Conservation (phyloP, 164 flowering plant species). For the Litsea cubeba region DNA sequence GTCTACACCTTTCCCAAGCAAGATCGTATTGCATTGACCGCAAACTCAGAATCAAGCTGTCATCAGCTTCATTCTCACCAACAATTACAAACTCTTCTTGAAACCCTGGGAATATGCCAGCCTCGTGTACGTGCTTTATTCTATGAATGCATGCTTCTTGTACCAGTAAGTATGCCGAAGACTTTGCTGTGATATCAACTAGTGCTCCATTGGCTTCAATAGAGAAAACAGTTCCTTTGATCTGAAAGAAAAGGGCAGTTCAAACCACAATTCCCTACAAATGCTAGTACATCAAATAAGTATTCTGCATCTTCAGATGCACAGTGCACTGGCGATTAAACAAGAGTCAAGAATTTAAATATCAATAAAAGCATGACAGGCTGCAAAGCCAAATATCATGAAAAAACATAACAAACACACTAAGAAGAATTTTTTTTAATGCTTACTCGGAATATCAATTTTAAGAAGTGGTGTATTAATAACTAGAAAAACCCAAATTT, state of each 20-base stretch:
- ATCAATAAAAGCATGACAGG: not conserved
- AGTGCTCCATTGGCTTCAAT: constrained; percentile 69
- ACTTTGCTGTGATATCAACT: constrained; percentile 82
- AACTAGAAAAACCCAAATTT: not conserved
- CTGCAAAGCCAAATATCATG: not conserved
- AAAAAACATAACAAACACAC: too few relatives aligned
- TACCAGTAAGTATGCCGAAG: constrained; percentile 77
- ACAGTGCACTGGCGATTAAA: not conserved
- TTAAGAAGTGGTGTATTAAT: too few relatives aligned
- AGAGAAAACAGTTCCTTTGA: constrained; percentile 71
- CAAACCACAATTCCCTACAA: not conserved
- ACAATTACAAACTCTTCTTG: constrained; percentile 77
- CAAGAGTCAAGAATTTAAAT: not conserved
- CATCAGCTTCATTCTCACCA: constrained; percentile 76
- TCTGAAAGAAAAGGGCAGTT: constrained; percentile 37
- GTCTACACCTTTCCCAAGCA: constrained; percentile 95
- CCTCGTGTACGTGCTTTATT: constrained; percentile 65
- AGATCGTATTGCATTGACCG: constrained; percentile 65
- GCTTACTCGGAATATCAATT: too few relatives aligned
- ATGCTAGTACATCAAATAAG: not conserved
- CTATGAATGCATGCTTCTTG: constrained; percentile 78
- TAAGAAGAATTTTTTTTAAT: too few relatives aligned
- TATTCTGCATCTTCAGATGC: not conserved
- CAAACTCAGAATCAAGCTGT: constrained; percentile 77
- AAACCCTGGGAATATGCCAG: constrained; percentile 78